These are phyloP conservation scores for Pachyrhizus erosus DNA, from an alignment of 306 rosid species.

Conservation along the genomic window DNA sequence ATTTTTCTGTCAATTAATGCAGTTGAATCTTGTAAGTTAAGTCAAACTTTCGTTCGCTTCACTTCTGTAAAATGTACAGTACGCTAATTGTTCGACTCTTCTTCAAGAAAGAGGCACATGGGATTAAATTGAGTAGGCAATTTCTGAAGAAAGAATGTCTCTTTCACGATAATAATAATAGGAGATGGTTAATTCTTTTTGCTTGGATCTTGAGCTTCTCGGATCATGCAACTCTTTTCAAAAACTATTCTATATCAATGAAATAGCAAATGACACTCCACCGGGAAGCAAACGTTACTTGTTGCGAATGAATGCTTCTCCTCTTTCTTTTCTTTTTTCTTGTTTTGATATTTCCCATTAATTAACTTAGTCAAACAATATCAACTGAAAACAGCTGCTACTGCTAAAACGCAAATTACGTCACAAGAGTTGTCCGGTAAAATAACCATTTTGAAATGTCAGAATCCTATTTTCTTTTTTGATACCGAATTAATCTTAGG, in stretches of 20 bases:
- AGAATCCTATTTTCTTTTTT: too few relatives aligned
- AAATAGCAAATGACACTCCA: background rate
- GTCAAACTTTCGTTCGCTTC: slow-evolving; percentile 4
- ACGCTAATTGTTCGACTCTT: slow-evolving; percentile 17
- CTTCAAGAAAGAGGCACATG: slow-evolving; percentile 42
- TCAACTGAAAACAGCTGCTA: background rate
- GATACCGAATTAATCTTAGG: too few relatives aligned
- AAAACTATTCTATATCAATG: background rate
- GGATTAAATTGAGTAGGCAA: slow-evolving; percentile 31
- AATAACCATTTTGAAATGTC: background rate
- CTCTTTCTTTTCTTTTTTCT: background rate
- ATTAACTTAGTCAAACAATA: background rate
- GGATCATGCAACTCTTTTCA: slow-evolving; percentile 54
- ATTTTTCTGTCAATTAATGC: background rate
- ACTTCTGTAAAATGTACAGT: background rate
- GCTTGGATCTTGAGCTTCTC: slow-evolving; percentile 89
- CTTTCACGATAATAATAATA: slow-evolving; percentile 35
- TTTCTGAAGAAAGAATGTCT: slow-evolving; percentile 63
- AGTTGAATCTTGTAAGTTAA: background rate
- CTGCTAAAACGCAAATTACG: background rate
- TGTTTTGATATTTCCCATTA: background rate
- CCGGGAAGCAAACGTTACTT: background rate
- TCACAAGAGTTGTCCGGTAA: background rate
- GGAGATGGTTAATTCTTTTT: slow-evolving; percentile 52
- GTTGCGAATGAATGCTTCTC: background rate